Percentiles rank a stretch among this genome's conserved stretches.
Conservation (phyloP, 1,284 basidiomycete species). For the Sanguinoderma infundibulare region DNA sequence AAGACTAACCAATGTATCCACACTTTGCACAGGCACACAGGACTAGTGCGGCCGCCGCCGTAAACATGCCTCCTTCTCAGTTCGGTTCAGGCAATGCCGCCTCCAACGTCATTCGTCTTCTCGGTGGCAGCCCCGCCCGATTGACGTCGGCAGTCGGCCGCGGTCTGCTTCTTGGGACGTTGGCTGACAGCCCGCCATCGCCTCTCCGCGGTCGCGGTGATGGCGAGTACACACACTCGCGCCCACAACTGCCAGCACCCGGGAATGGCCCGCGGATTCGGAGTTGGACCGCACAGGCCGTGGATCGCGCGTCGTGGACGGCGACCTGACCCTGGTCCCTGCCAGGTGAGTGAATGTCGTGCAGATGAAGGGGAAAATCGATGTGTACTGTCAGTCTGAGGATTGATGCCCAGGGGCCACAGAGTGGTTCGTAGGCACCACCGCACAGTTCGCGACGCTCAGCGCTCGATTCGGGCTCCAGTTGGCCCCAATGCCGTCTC, state of each 20-base stretch:
- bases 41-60: neutral
- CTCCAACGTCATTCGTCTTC: neutral
- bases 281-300: no score
- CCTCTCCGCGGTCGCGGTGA: neutral
- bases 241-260: conserved; percentile 2
- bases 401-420: neutral
- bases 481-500: neutral
- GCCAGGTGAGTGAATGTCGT: neutral
- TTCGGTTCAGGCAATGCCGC: neutral
- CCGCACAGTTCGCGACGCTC: neutral
- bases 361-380: neutral
- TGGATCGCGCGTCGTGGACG: neutral
- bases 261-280: no score
- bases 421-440: no score
- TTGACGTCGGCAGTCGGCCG: neutral
- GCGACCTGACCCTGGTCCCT: neutral
- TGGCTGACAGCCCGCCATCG: neutral
- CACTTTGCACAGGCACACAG: neutral
- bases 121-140: neutral
- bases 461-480: neutral
- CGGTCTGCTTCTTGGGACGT: neutral
- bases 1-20: neutral
- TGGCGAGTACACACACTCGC: neutral
- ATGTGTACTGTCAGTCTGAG: neutral
- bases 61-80: neutral